phyloP scores from a whole-genome alignment of 2,329 filamentous ascomycete genomes.

The Cercospora berteroae region DNA sequence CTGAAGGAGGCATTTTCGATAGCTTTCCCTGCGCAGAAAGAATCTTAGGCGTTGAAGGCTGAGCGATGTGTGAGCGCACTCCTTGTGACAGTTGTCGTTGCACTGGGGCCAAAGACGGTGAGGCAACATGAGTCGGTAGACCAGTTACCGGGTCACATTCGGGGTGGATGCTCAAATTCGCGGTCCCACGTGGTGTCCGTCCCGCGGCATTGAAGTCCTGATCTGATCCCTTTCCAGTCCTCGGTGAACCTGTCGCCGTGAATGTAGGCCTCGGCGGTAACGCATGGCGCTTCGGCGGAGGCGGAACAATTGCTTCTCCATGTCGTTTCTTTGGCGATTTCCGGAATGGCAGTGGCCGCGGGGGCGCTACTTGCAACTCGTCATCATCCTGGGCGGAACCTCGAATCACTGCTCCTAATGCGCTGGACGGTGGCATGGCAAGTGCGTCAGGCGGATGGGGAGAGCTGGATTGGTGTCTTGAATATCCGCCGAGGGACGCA shows the following conservation, averaged over 20 bases:
- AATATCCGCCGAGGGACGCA: background rate
- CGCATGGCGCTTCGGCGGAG: background rate
- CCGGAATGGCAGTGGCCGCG: conserved; percentile 1
- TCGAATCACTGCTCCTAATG: conserved; percentile 7
- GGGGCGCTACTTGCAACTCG: conserved; percentile 5
- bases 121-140: background rate
- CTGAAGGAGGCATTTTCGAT: background rate
- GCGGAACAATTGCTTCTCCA: background rate
- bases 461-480: background rate
- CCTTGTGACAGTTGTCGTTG: background rate
- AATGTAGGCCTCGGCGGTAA: background rate
- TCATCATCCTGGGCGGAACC: conserved; percentile 2
- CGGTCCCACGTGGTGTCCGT: background rate
- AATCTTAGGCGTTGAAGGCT: background rate
- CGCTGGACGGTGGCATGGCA: conserved; percentile 8
- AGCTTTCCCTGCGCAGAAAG: background rate
- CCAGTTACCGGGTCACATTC: background rate
- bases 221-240: background rate
- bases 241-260: background rate
- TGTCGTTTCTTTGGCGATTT: conserved; percentile 2
- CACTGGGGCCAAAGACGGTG: background rate
- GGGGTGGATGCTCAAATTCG: background rate
- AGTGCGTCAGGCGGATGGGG: background rate
- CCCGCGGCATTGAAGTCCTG: background rate
- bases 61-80: background rate